Percentiles rank a stretch among this genome's conserved stretches.
These are phyloP conservation scores for Corylus avellana DNA, from an alignment of 306 rosid genomes.

Conservation along the genomic window DNA sequence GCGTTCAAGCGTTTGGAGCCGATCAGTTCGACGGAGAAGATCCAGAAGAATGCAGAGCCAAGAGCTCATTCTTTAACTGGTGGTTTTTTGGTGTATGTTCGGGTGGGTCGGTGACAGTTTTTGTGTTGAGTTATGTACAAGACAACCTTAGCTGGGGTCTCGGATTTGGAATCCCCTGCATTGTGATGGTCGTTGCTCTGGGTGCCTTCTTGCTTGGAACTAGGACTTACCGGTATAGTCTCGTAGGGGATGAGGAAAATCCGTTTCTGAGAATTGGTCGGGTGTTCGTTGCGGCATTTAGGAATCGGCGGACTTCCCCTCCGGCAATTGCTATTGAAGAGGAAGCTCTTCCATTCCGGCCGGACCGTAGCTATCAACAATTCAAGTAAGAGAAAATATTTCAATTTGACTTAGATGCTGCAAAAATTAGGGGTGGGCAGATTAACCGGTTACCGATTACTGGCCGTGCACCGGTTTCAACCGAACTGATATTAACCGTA, in stretches of 20 bases:
- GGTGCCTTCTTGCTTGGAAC: conserved; percentile 24
- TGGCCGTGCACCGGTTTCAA: too few species aligned
- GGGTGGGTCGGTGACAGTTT: conserved; percentile 21
- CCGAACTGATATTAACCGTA: too few species aligned
- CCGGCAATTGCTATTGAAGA: conserved; percentile 24
- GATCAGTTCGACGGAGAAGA: conserved; percentile 49
- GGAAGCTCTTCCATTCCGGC: conserved; percentile 34
- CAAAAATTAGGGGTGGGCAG: too few species aligned
- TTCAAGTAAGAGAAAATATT: conserved; percentile 28
- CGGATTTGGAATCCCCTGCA: conserved; percentile 39
- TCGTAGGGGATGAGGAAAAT: conserved; percentile 7
- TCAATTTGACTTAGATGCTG: too few species aligned
- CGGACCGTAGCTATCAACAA: conserved; percentile 34
- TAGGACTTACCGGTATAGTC: conserved; percentile 27
- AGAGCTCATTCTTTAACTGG: conserved; percentile 60
- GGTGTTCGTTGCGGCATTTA: conserved; percentile 39
- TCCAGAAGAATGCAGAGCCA: conserved; percentile 43
- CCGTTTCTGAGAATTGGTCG: conserved; percentile 42
- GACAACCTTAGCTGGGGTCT: conserved; percentile 43
- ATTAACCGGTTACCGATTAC: too few species aligned
- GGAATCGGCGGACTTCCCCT: conserved; percentile 27
- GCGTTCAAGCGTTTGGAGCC: conserved; percentile 54
- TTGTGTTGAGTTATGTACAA: conserved; percentile 42
- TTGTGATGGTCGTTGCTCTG: conserved; percentile 21
- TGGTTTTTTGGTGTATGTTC: conserved; percentile 42